Base-by-base conservation (phyloP, 805 yeast species). In the Kodamaea laetipori region DNA sequence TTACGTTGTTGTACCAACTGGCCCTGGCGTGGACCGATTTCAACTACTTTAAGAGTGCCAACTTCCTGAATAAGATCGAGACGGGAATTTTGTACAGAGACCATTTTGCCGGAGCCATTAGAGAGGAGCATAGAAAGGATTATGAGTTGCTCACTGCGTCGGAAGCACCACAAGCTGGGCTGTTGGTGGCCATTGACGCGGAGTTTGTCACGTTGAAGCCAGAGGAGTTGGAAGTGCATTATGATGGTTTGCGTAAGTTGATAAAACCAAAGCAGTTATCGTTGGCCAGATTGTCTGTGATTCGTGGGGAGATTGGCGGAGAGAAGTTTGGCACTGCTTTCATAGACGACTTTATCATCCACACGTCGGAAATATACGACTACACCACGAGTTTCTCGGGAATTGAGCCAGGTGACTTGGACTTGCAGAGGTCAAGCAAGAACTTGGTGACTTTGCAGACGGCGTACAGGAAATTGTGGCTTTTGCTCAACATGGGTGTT, bases 321-420 rank as follows among this genome's bases (percentile, higher is more conserved):
- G 77, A 76, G 0, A 64, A 71, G 36, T 79, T 77, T 46, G 94
- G 90, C 0, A 75, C 73, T 1, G 90, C 97, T 4, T 88, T 94
- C 55, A 86, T 94, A 48, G 99, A 94, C 61, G 99, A 94, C 60
- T 89, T 90, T 58, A 86, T 94, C 51, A 81, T 82, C 5, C 86
- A 89, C 25, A 77, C 77, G 15, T 80, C 78, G 39, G 78, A 72
- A 17, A 84, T 94, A 41, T 80, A 84, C 42, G 96, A 94, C 62
- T 90, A 94, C 56, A 71, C 92, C 51, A 95, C 99, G 0, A 80
- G 82, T 9, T 94, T 77, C 54, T 89, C 97, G 9, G 99, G 99
- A n/a, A 90, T 94, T 41, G 89, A 86, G 53, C 84, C 84, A 0
- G 96, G 96, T 1, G 99, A 95, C 63, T 70, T 94, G 48, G 88